Evolutionary conservation across 176 grass and related monocot genomes (phyloP).

Genomic region (sorghum (Sorghum bicolor)): DNA sequence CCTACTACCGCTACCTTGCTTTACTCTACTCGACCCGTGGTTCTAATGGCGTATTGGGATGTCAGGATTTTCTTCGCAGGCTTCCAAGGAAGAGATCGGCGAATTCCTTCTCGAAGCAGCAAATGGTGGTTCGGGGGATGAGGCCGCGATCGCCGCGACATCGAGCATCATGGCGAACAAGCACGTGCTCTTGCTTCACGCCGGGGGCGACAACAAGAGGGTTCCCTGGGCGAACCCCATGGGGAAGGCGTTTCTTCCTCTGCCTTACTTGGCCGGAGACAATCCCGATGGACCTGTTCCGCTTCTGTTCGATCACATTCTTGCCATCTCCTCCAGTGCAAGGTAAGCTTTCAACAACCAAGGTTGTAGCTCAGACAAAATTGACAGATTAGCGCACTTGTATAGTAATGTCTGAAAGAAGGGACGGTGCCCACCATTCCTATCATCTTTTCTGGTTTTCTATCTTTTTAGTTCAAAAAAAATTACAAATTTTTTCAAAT

Average conservation of each 20-base stretch:
- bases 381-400: neutral
- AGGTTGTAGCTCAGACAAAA: conserved; percentile 44
- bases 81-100: conserved; percentile 34
- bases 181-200: conserved; percentile 84
- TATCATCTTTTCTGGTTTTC: too few relatives aligned
- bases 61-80: conserved; percentile 40
- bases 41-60: neutral
- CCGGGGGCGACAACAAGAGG: conserved; percentile 91
- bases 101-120: conserved; percentile 1
- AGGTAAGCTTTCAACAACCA: conserved; percentile 87
- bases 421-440: too few relatives aligned
- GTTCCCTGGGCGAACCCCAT: conserved; percentile 95
- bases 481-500: too few relatives aligned
- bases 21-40: neutral
- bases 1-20: neutral
- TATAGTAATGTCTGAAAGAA: neutral
- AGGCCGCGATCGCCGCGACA: conserved; percentile 6
- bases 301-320: conserved; percentile 91
- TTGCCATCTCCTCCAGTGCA: conserved; percentile 72
- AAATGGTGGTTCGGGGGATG: conserved; percentile 10
- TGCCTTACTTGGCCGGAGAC: conserved; percentile 74
- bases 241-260: conserved; percentile 88
- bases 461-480: too few relatives aligned
- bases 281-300: conserved; percentile 77
- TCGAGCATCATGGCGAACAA: conserved; percentile 50